Evolutionary conservation across 805 yeast species (phyloP), one percentile per base, ranked within the genome.

Genomic region (Candida xiaguanensis): DNA sequence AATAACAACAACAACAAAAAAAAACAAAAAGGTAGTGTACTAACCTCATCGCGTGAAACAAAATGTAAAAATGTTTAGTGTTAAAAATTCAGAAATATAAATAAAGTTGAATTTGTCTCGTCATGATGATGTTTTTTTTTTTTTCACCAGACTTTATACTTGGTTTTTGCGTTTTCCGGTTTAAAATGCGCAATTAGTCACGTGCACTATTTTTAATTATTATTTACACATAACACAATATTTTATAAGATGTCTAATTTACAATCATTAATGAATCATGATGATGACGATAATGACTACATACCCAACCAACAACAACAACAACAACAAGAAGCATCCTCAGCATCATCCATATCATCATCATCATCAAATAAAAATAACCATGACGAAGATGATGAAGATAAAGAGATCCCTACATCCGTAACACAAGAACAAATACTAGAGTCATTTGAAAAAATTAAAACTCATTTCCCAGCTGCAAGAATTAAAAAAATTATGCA

Each of bases 401-500:
- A 22, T 22, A 5, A 4, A 28, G 19, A 26, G n/a, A 15, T 26
- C 16, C 25, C 39, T 8, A 22, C 29, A 13, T 18, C 31, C 20
- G 57, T 63, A 5, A 49, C 63, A 9, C 68, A 63, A 45, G 55
- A 59, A 32, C 56, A 56, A 26, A 61, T 67, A 12, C 47, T 61
- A 34, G 44, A 45, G 16, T 57, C 62, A 14, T 76, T 71, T 46
- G 73, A 70, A 38, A 67, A 62, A 42, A 80, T 85, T 47, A 84
- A 83, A 59, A 85, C 93, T 25, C 95, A 85, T 56, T 85, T 85
- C 60, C 95, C 95, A 4, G 85, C 89, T 4, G 98, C 98, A 2
- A 78, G 98, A 46, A 89, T 93, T 53, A 93, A 93, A 69, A 87
- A 93, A 53, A 78, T 93, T 43, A 91, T 93, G 96, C 99, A 93